These are phyloP conservation scores for Angomonas desouzai DNA, from an alignment of 208 protist species.

Conservation along the genomic window DNA sequence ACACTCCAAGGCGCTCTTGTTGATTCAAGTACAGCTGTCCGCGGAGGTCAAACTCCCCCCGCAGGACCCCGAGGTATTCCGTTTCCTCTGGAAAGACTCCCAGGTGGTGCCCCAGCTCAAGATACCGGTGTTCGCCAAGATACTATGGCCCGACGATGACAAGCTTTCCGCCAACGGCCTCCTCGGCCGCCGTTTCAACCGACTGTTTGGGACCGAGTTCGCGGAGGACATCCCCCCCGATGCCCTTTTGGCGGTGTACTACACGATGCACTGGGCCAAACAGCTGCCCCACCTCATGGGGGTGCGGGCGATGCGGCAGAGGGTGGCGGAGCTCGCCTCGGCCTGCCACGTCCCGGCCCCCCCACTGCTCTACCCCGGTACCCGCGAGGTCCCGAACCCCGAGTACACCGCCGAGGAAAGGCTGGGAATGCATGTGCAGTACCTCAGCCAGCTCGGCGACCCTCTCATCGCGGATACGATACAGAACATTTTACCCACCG, in stretches of 20 bases:
- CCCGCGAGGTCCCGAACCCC: constrained; percentile 85
- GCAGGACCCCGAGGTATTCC: constrained; percentile 80
- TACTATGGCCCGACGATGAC: constrained; percentile 78
- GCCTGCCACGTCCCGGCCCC: constrained; percentile 32
- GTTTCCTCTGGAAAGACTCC: constrained; percentile 83
- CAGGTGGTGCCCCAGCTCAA: constrained; percentile 78
- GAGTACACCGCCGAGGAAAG: constrained; percentile 82
- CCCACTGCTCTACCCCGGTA: constrained; percentile 73
- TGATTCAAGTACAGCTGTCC: constrained; percentile 82
- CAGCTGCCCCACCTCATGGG: constrained; percentile 52
- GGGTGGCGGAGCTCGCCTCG: constrained; percentile 62
- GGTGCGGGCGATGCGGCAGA: constrained; percentile 74
- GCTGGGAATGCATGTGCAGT: constrained; percentile 89
- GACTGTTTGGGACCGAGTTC: constrained; percentile 72
- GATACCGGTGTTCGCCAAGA: constrained; percentile 83
- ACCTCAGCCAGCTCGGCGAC: constrained; percentile 77
- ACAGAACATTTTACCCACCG: constrained; percentile 42
- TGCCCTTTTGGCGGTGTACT: constrained; percentile 62
- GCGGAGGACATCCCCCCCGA: constrained; percentile 77
- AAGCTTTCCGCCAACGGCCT: constrained; percentile 62
- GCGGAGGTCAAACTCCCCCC: constrained; percentile 89
- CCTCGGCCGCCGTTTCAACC: constrained; percentile 65
- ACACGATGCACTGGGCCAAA: constrained; percentile 72
- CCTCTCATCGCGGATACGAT: constrained; percentile 63
- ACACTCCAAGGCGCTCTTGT: constrained; percentile 84